Base-by-base conservation (phyloP, 257 asterid species). In the Petrea volubilis region DNA sequence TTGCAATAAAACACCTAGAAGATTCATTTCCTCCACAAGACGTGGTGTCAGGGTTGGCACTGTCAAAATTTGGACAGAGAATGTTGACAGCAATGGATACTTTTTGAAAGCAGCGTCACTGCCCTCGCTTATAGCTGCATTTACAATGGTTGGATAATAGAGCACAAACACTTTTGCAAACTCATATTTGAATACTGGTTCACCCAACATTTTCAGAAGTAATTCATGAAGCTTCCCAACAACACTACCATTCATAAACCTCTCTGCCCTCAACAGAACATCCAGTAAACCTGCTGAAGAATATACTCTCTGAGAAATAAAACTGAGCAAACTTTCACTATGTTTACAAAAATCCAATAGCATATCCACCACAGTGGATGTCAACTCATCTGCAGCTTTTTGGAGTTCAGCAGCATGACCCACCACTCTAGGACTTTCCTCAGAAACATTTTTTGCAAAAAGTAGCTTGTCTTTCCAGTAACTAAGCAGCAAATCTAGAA, bases 311-410 rank as follows among this genome's bases (percentile, higher is more conserved):
- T 83, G 81, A 53, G 99, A 90, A 72, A 92, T 82, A 77, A 92
- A 95, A 86, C 93, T 73, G 73, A 95, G 99, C 83, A 95, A 85
- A 70, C 98, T 92, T 81, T 90, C 98, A 74, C 97, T 92, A 71
- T 68, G 78, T 47, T 76, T 81, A 83, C 98, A 90, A 73, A 95
- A 92, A 34, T 86, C 83, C 83, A 88, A 85, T 58, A 92, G 87
- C 91, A 92, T 93, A 72, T 82, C 91, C 79, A 95, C 91, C 81
- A 90, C 80, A 24, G 64, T 75, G n/a, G 86, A 84, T 55, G 97
- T 92, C 83, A 92, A 62, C 82, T 77, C 90, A 74, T 85, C 91
- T 49, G 91, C 84, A 60, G 79, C 64, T 78, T 79, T 82, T 68
- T 56, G 80, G 68, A 68, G 63, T 41, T 80, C 86, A 33, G 72